These are phyloP conservation scores for Hippophae gyantsensis DNA, from an alignment of 306 rosid species.

Conservation along the genomic window DNA sequence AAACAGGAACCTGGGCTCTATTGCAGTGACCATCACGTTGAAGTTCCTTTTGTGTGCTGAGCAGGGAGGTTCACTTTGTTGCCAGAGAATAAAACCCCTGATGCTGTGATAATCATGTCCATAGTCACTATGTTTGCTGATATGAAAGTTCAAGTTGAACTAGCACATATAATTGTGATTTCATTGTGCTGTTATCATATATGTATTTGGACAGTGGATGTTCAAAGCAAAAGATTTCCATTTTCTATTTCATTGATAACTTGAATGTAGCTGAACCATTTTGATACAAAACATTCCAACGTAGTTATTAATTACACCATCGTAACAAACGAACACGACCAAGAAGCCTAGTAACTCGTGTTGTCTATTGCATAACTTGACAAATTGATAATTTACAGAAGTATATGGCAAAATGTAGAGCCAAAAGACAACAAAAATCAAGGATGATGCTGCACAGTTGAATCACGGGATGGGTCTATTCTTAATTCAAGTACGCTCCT, in stretches of 20 bases:
- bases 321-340: constrained; percentile 11
- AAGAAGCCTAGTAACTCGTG: no score
- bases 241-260: constrained; percentile 36
- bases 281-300: constrained; percentile 34
- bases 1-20: constrained; percentile 72
- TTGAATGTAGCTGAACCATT: constrained; percentile 15
- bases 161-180: background rate
- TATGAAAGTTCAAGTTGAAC: background rate
- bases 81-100: background rate
- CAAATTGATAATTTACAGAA: constrained; percentile 45
- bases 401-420: constrained; percentile 39
- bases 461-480: constrained; percentile 29
- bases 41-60: constrained; percentile 40
- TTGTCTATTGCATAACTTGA: constrained; percentile 18
- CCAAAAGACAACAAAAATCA: constrained; percentile 14
- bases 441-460: constrained; percentile 43
- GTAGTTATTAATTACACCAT: constrained; percentile 29
- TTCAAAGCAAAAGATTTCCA: constrained; percentile 11
- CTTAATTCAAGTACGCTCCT: constrained; percentile 17
- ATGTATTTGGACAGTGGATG: constrained; percentile 13
- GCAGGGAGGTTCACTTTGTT: background rate
- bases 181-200: background rate
- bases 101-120: background rate
- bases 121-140: background rate
- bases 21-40: constrained; percentile 41